A percentile compares a stretch with the other conserved stretches of the same genome.
These are phyloP conservation scores for Cardamine chenopodiifolia DNA, from an alignment of 345 rosid genomes.

Conservation along the genomic window DNA sequence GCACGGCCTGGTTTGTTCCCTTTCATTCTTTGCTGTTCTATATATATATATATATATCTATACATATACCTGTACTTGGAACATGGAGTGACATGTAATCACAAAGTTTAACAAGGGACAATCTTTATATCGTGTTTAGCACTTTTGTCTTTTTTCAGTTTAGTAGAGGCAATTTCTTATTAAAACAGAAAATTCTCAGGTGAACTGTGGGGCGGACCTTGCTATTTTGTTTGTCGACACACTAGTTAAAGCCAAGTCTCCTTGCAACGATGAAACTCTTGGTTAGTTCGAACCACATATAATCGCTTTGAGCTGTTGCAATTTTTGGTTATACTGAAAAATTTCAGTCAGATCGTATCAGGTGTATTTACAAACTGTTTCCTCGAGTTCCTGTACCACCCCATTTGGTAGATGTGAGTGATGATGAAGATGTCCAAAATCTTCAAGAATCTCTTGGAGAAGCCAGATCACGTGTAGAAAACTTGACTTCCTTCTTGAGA, in stretches of 20 bases:
- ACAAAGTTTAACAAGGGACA: background rate
- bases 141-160: background rate
- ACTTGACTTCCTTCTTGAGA: slow-evolving; percentile 81
- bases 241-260: slow-evolving; percentile 71
- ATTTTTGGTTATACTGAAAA: slow-evolving; percentile 37
- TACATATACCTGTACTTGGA: background rate
- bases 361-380: slow-evolving; percentile 73
- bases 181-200: slow-evolving; percentile 45
- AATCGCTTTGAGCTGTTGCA: background rate
- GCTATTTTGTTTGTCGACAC: slow-evolving; percentile 72
- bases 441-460: slow-evolving; percentile 84
- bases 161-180: background rate
- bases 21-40: slow-evolving; percentile 2
- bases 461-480: slow-evolving; percentile 81
- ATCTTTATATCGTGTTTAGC: background rate
- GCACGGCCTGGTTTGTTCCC: slow-evolving; percentile 68
- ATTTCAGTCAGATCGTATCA: slow-evolving; percentile 66
- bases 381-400: slow-evolving; percentile 81
- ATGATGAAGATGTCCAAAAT: slow-evolving; percentile 73
- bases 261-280: slow-evolving; percentile 64
- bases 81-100: background rate
- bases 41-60: background rate
- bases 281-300: slow-evolving; percentile 58
- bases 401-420: slow-evolving; percentile 54
- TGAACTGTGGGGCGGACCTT: slow-evolving; percentile 93